Evolutionary conservation across 2,329 filamentous ascomycete species (phyloP).

Genomic region (Neonectria ditissima): DNA sequence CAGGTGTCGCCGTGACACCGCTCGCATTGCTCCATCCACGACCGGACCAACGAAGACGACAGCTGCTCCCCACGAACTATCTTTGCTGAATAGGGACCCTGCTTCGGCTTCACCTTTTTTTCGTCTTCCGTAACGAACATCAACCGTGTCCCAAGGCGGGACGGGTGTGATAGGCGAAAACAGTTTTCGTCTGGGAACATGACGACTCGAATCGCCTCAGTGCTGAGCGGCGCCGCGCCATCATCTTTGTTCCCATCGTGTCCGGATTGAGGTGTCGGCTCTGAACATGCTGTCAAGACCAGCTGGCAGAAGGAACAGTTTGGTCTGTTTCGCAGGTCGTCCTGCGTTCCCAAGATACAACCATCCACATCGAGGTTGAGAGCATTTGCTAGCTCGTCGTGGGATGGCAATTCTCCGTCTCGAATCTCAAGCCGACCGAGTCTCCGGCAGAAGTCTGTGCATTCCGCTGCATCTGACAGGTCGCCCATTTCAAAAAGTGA

Average conservation of each 20-base stretch:
- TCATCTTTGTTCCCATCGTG: rapidly evolving
- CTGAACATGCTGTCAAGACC: background rate
- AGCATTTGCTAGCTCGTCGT: background rate
- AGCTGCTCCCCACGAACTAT: background rate
- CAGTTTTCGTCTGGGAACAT: conserved; percentile 3
- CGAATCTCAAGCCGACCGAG: background rate
- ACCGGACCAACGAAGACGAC: conserved; percentile 2
- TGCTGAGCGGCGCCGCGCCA: background rate
- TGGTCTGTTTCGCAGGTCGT: background rate
- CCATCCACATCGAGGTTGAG: background rate
- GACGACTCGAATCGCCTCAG: background rate
- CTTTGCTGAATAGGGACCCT: background rate
- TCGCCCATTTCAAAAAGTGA: background rate
- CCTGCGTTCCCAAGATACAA: conserved; percentile 1
- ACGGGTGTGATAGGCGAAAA: conserved; percentile 9
- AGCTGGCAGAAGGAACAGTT: conserved; percentile 2
- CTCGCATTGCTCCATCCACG: conserved; percentile 16
- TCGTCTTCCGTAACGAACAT: conserved; percentile 6
- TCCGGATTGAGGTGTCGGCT: background rate
- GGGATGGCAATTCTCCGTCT: background rate
- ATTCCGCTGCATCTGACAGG: background rate
- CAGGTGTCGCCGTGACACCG: conserved; percentile 12
- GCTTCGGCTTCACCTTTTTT: background rate
- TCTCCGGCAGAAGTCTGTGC: conserved; percentile 14
- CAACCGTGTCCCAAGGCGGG: conserved; percentile 6